phyloP scores from a whole-genome alignment of 2,329 filamentous ascomycete species.

The Epichloe sibirici region DNA sequence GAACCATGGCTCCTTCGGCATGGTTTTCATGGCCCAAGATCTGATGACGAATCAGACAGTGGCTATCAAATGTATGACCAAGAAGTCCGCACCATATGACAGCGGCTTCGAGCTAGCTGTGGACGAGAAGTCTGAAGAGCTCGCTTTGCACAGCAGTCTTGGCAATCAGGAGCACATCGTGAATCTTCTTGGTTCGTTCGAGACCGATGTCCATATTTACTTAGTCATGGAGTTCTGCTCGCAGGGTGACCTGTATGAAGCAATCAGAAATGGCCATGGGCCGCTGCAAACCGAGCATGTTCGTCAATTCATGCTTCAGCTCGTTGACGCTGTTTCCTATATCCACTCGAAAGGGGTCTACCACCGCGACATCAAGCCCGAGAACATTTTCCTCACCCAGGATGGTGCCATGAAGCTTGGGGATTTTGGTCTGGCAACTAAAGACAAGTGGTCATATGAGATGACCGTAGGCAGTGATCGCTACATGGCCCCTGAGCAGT shows the following conservation, averaged over 20 bases:
- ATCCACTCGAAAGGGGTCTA: slow-evolving; percentile 87
- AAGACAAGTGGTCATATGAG: slow-evolving; percentile 82
- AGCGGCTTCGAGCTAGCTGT: slow-evolving; percentile 53
- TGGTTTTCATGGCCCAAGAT: slow-evolving; percentile 92
- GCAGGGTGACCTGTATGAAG: slow-evolving; percentile 93
- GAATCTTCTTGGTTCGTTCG: slow-evolving; percentile 81
- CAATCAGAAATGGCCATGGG: slow-evolving; percentile 78
- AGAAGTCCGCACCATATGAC: slow-evolving; percentile 53
- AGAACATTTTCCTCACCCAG: slow-evolving; percentile 92
- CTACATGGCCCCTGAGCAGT: slow-evolving; percentile 98
- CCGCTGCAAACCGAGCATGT: slow-evolving; percentile 94
- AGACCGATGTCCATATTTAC: slow-evolving; percentile 82
- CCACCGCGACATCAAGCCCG: slow-evolving; percentile 97
- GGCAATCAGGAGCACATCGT: slow-evolving; percentile 82
- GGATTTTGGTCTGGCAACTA: slow-evolving; percentile 88
- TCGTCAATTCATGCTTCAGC: slow-evolving; percentile 90
- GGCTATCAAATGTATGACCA: slow-evolving; percentile 93
- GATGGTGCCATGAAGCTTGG: slow-evolving; percentile 89
- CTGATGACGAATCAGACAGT: slow-evolving; percentile 64
- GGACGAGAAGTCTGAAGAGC: slow-evolving; percentile 74
- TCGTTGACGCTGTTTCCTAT: slow-evolving; percentile 79
- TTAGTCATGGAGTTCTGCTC: slow-evolving; percentile 91
- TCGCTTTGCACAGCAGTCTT: slow-evolving; percentile 67
- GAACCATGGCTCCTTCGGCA: slow-evolving; percentile 97
- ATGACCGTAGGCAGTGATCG: slow-evolving; percentile 92